Base-by-base conservation (phyloP, 768 basidiomycete genomes). In the Lanmaoa rubissima region DNA sequence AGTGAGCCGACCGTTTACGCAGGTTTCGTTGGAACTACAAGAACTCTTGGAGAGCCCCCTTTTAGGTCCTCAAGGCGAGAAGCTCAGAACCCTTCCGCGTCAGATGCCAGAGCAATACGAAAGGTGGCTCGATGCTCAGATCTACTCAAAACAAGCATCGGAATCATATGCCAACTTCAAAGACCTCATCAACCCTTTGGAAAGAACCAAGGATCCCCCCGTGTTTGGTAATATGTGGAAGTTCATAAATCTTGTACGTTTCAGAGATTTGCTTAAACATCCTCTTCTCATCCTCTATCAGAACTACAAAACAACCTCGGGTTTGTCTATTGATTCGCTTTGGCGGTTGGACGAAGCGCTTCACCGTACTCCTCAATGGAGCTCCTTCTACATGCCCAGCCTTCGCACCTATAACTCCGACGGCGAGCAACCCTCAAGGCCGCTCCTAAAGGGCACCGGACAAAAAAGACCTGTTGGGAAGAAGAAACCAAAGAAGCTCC, bases 11-110 rank as follows among this genome's bases (percentile, higher is more conserved):
- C 32, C 28, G 35, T 43, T 40, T 35, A 26, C 36, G 8, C 58
- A 92, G 90, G 75, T 82, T 41, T 79, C 82, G 5, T 78, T 92
- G 26, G 79, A 89, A 66, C 69, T 92, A 8, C 83, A 84, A 63
- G 82, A 85, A 42, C 67, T 88, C 28, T 70, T 94, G 14, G 86
- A 88, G 51, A 73, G 75, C 16, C 82, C 86, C 2, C 71, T 93
- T 35, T 73, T 85, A 39, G 82, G 82, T 2, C 71, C 80, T 4
- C 79, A 85, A 14, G 82, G 80, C 39, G 75, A 81, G 43, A 65
- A 67, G 28, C 87, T 83, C 80, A 83, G 77, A 65, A 69, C 73
- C 8, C 71, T 75, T 38, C 69, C 76, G 16, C 81, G 79, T 38
- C 66, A 77, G 45, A 84, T 83, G 76, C 83, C 87, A 5, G 79